Conservation (phyloP, 2,329 filamentous ascomycete species). For the Ascochyta lentis region DNA sequence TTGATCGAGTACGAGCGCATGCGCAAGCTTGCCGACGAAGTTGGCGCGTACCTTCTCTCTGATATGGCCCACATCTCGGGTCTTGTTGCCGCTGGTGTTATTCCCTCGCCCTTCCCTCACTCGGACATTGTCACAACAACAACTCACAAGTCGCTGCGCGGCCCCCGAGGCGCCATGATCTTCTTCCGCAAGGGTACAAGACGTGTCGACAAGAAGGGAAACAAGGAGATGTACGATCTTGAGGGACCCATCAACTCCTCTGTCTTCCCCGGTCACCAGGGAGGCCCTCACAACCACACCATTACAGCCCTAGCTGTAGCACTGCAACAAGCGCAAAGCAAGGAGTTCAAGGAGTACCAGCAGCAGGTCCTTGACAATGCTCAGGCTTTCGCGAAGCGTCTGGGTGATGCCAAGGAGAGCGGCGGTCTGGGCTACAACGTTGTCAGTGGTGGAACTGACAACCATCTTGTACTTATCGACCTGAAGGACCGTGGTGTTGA, state of each 20-base stretch:
- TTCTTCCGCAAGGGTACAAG: slow-evolving; percentile 99
- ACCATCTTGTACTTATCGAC: slow-evolving; percentile 95
- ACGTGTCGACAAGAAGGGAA: slow-evolving; percentile 86
- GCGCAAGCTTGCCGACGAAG: slow-evolving; percentile 91
- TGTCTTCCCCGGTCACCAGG: slow-evolving; percentile 98
- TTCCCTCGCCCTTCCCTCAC: slow-evolving; percentile 89
- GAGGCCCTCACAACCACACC: slow-evolving; percentile 98
- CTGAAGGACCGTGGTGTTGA: slow-evolving; percentile 87
- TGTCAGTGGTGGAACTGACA: slow-evolving; percentile 94
- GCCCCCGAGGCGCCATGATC: slow-evolving; percentile 98
- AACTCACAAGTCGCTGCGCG: slow-evolving; percentile 98
- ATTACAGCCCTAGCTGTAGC: slow-evolving; percentile 96
- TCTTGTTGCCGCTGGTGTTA: slow-evolving; percentile 89
- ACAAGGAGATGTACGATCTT: slow-evolving; percentile 92
- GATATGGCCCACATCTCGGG: slow-evolving; percentile 99
- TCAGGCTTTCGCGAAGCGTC: slow-evolving; percentile 79
- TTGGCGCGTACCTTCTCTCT: slow-evolving; percentile 92
- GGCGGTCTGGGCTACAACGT: slow-evolving; percentile 86
- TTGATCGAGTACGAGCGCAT: slow-evolving; percentile 96
- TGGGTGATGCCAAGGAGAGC: slow-evolving; percentile 72
- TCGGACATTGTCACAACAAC: slow-evolving; percentile 98
- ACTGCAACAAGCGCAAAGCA: slow-evolving; percentile 87
- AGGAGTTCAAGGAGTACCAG: slow-evolving; percentile 95
- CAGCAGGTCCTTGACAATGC: slow-evolving; percentile 91
- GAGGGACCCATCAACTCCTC: slow-evolving; percentile 98